A percentile compares a stretch with the other conserved stretches of the same genome.
These are phyloP conservation scores for Pleurotus ostreatus DNA, from an alignment of 768 basidiomycete genomes.

Conservation along the genomic window DNA sequence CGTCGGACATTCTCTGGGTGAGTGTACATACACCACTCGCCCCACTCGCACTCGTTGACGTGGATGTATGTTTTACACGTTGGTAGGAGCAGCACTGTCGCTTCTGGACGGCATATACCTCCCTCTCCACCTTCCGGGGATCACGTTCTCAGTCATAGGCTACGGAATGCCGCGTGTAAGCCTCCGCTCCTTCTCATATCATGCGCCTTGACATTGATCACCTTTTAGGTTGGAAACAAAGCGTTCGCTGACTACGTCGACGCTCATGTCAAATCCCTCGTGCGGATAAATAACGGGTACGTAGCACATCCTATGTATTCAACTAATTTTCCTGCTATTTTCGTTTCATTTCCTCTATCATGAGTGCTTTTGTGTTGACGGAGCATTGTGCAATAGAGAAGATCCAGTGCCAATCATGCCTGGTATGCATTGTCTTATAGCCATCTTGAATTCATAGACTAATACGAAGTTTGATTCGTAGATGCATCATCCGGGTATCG, in stretches of 20 bases:
- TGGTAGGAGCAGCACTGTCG: constrained; percentile 48
- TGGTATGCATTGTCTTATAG: background rate
- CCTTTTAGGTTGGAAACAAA: constrained; percentile 47
- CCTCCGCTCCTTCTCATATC: constrained; percentile 16
- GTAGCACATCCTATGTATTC: background rate
- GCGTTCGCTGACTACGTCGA: constrained; percentile 62
- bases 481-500: constrained; percentile 33
- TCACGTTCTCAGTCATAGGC: constrained; percentile 25
- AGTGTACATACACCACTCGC: background rate
- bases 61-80: background rate
- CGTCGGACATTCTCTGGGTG: constrained; percentile 40
- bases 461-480: too few relatives aligned
- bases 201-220: background rate
- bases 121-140: constrained; percentile 40
- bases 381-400: constrained; percentile 19
- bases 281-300: constrained; percentile 58
- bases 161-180: constrained; percentile 43
- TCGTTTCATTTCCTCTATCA: too few relatives aligned
- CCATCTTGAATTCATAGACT: background rate
- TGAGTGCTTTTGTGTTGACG: background rate
- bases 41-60: background rate
- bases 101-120: constrained; percentile 56
- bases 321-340: background rate
- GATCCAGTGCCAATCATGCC: constrained; percentile 39
- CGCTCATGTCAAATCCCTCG: constrained; percentile 34